A percentile compares a stretch with the other conserved stretches of the same genome.
Conservation (phyloP, 129 eudicot species). For the Saussurea involucrata region DNA sequence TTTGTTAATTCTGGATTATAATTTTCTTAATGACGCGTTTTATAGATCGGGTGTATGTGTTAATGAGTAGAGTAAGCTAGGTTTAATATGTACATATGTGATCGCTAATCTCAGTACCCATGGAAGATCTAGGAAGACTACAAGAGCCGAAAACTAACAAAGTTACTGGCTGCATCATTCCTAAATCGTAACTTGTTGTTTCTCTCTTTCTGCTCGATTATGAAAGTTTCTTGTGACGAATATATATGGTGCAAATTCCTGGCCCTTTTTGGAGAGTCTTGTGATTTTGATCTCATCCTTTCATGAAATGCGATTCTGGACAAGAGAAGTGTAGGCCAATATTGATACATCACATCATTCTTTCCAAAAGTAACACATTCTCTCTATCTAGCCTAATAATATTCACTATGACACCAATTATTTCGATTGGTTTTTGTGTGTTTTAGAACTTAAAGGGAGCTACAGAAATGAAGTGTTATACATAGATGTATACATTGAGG, state of each 20-base stretch:
- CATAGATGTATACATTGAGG: not conserved
- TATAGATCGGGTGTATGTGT: too few species aligned
- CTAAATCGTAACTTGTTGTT: not conserved
- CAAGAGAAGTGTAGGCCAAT: slow-evolving; percentile 14
- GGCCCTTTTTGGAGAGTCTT: not conserved
- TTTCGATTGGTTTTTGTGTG: too few species aligned
- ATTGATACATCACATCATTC: slow-evolving; percentile 33
- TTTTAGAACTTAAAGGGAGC: too few species aligned
- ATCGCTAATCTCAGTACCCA: too few species aligned
- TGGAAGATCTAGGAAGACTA: too few species aligned
- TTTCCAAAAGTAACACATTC: slow-evolving; percentile 24
- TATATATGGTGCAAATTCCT: not conserved
- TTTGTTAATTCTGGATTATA: not conserved
- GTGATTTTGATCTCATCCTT: slow-evolving; percentile 7
- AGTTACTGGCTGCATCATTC: not conserved
- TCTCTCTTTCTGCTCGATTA: not conserved
- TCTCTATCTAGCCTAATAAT: not conserved
- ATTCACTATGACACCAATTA: not conserved
- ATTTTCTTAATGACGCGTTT: not conserved
- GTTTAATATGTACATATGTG: not conserved
- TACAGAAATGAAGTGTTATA: too few species aligned
- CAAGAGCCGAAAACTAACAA: not conserved
- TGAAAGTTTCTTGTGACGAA: not conserved
- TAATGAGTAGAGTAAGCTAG: not conserved
- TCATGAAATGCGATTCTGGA: slow-evolving; percentile 11